These are phyloP conservation scores for Penicillium egyptiacum DNA, from an alignment of 495 filamentous ascomycete species.

Conservation along the genomic window DNA sequence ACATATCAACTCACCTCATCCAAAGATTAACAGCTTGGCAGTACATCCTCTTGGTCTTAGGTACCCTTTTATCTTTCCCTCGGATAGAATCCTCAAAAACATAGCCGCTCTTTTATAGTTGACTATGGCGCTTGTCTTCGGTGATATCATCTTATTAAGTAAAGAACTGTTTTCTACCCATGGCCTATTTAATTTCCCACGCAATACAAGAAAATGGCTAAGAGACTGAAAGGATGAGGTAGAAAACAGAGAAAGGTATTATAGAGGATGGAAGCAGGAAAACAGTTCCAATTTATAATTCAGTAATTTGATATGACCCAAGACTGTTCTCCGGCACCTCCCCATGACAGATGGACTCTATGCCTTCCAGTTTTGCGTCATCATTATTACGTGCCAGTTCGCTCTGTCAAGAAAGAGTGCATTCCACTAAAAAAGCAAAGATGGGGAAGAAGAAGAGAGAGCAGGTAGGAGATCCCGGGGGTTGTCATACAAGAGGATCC, in stretches of 20 bases:
- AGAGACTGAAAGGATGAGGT: not conserved
- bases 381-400: no score
- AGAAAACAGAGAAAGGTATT: not conserved
- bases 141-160: constrained; percentile 15
- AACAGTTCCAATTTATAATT: constrained; percentile 4
- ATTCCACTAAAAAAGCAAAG: no score
- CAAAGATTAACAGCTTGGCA: constrained; percentile 3
- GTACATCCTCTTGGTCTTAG: constrained; percentile 21
- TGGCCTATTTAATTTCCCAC: not conserved
- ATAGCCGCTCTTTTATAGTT: constrained; percentile 19
- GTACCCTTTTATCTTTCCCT: constrained; percentile 21
- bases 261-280: not conserved
- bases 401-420: no score
- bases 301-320: not conserved
- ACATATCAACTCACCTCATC: constrained; percentile 16
- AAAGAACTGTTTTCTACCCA: constrained; percentile 19
- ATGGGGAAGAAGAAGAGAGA: no score
- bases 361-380: constrained; percentile 5
- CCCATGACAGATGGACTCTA: not conserved
- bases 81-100: constrained; percentile 21
- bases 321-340: not conserved
- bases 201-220: not conserved
- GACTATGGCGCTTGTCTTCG: constrained; percentile 6
- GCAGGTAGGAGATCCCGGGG: no score
- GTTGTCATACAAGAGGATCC: no score